A percentile compares a stretch with the other conserved stretches of the same genome.
Conservation (phyloP, 345 rosid species). For the Corchorus capsularis region DNA sequence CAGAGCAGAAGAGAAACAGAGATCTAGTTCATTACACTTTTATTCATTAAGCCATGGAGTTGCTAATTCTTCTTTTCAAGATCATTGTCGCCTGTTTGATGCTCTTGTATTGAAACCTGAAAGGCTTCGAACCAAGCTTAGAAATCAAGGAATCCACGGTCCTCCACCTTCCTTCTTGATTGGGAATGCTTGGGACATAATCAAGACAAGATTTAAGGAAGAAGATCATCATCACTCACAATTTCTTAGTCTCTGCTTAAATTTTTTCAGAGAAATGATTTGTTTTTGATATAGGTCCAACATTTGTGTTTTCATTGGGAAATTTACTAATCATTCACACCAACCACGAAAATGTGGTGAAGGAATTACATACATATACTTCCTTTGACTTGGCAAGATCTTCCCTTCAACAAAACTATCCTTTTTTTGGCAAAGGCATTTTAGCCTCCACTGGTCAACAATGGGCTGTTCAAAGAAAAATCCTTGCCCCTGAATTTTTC, state of each 20-base stretch:
- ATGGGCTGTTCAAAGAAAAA: constrained; percentile 37
- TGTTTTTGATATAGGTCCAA: constrained; percentile 19
- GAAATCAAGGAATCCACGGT: constrained; percentile 42
- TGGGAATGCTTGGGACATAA: constrained; percentile 42
- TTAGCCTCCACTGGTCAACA: constrained; percentile 25
- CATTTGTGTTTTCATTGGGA: constrained; percentile 21
- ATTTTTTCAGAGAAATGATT: no score
- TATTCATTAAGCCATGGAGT: no score
- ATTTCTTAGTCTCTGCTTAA: constrained; percentile 16
- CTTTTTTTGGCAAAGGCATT: constrained; percentile 34
- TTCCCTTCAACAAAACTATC: constrained; percentile 3
- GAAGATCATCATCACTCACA: not conserved
- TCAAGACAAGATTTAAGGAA: not conserved
- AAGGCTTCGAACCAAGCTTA: constrained; percentile 28
- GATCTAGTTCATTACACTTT: no score
- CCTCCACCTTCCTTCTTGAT: constrained; percentile 35
- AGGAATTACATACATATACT: constrained; percentile 24
- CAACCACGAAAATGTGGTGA: constrained; percentile 24
- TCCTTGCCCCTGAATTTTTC: constrained; percentile 29
- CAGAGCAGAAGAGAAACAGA: no score
- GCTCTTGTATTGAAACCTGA: constrained; percentile 25
- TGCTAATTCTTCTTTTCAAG: no score
- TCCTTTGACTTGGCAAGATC: constrained; percentile 34
- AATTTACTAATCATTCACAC: constrained; percentile 19
- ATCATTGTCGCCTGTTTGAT: no score